A percentile compares a stretch with the other conserved stretches of the same genome.
These are phyloP conservation scores for Alternaria longipes DNA, from an alignment of 2,329 filamentous ascomycete genomes.

Conservation along the genomic window DNA sequence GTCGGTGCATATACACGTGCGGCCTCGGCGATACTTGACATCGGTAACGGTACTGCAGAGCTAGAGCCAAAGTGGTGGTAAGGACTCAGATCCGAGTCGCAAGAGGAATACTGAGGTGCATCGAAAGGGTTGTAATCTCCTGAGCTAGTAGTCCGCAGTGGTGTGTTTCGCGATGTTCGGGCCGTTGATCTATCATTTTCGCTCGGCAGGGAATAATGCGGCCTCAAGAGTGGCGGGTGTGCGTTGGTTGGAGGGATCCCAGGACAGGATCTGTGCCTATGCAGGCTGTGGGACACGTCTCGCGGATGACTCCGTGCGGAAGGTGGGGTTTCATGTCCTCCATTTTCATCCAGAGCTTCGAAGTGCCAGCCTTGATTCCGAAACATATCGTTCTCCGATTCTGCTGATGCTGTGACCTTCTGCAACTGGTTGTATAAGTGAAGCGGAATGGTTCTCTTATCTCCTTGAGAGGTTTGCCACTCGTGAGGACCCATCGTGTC, in stretches of 20 bases:
- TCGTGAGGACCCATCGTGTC: not conserved
- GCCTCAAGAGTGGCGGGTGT: constrained; percentile 15
- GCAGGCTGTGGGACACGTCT: not conserved
- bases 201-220: constrained; percentile 24
- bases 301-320: not conserved
- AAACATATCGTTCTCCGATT: not conserved
- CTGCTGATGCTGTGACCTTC: not conserved
- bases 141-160: not conserved
- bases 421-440: not conserved
- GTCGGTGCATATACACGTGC: not conserved
- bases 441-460: not conserved
- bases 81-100: too few species aligned
- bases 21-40: not conserved
- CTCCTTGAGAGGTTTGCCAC: not conserved
- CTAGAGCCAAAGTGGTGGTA: not conserved
- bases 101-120: not conserved
- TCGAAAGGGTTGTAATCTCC: not conserved
- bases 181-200: not conserved
- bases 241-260: constrained; percentile 18
- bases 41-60: not conserved
- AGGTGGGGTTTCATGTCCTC: not conserved
- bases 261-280: constrained; percentile 33
- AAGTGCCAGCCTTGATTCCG: not conserved
- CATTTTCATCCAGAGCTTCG: too few species aligned
- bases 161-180: not conserved